phyloP scores from a whole-genome alignment of 768 basidiomycete genomes.

The Boletales sp. region DNA sequence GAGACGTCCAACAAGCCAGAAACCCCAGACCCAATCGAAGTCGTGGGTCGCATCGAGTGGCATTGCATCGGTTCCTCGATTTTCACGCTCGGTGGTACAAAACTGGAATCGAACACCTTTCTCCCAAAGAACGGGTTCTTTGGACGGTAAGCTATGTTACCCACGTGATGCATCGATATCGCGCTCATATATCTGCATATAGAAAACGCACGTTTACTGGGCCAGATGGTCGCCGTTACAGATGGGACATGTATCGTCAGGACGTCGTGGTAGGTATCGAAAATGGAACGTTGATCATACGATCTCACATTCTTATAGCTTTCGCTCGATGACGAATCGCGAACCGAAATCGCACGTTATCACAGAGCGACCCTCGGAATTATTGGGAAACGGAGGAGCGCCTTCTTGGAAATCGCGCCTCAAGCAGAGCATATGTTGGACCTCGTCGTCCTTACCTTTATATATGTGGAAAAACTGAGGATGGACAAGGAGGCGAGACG shows the following conservation, averaged over 20 bases:
- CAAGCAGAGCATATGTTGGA: conserved; percentile 24
- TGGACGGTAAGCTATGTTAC: conserved; percentile 8
- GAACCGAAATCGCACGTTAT: conserved; percentile 15
- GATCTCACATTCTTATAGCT: conserved; percentile 9
- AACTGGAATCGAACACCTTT: conserved; percentile 23
- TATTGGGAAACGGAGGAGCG: conserved; percentile 17
- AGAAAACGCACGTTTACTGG: conserved; percentile 30
- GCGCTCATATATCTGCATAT: no score
- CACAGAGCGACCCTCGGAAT: conserved; percentile 25
- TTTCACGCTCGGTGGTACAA: conserved; percentile 26
- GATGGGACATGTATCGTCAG: conserved; percentile 24
- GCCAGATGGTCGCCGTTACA: conserved; percentile 29
- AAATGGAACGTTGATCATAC: not conserved
- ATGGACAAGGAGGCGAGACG: conserved; percentile 19
- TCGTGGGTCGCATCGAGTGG: conserved; percentile 34
- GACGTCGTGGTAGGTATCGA: conserved; percentile 11
- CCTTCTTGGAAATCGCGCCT: conserved; percentile 20
- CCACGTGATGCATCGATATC: no score
- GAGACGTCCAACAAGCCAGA: not conserved
- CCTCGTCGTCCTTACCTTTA: conserved; percentile 26
- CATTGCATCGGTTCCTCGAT: conserved; percentile 25
- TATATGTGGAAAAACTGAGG: conserved; percentile 30
- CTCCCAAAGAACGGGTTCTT: conserved; percentile 16
- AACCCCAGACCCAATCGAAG: conserved; percentile 20
- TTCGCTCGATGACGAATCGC: conserved; percentile 15